Percentiles rank a stretch among this genome's conserved stretches.
phyloP scores from a whole-genome alignment of 495 filamentous ascomycete genomes.

The Penicillium coprophilum region DNA sequence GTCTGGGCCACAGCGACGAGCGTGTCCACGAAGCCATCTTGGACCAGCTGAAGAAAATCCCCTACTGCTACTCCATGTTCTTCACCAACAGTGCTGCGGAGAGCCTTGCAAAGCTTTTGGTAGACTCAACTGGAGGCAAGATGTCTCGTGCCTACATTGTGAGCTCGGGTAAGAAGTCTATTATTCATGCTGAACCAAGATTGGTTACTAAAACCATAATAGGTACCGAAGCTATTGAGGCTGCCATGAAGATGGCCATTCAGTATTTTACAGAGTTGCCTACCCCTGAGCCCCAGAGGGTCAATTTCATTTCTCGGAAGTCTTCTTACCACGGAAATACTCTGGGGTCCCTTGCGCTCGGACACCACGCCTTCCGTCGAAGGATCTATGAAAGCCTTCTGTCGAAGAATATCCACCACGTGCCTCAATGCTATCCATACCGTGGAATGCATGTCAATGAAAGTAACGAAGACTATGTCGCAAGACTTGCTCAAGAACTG shows the following conservation, averaged over 20 bases:
- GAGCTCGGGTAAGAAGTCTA: slow-evolving; percentile 42
- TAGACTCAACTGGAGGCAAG: slow-evolving; percentile 35
- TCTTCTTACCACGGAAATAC: slow-evolving; percentile 74
- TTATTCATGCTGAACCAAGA: not conserved
- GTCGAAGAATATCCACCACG: slow-evolving; percentile 52
- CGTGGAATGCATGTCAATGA: slow-evolving; percentile 45
- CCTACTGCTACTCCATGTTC: slow-evolving; percentile 47
- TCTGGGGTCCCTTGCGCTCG: slow-evolving; percentile 60
- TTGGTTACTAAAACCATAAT: slow-evolving; percentile 1
- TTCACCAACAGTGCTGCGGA: slow-evolving; percentile 43
- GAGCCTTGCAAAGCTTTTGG: slow-evolving; percentile 32
- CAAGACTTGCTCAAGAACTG: slow-evolving; percentile 60
- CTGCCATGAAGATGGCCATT: slow-evolving; percentile 57
- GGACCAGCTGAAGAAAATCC: slow-evolving; percentile 40
- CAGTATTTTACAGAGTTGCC: slow-evolving; percentile 56
- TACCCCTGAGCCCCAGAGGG: slow-evolving; percentile 40
- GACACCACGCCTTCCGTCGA: slow-evolving; percentile 58
- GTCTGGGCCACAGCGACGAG: slow-evolving; percentile 37
- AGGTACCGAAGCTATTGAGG: slow-evolving; percentile 65
- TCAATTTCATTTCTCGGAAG: slow-evolving; percentile 59
- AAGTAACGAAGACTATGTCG: slow-evolving; percentile 43
- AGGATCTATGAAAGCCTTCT: slow-evolving; percentile 63
- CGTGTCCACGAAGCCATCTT: slow-evolving; percentile 44
- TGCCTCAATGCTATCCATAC: slow-evolving; percentile 67
- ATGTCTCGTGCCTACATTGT: slow-evolving; percentile 42